Percentiles rank a stretch among this genome's conserved stretches.
Evolutionary conservation across 768 basidiomycete genomes (phyloP).

Genomic region (Sarcodon aspratus): DNA sequence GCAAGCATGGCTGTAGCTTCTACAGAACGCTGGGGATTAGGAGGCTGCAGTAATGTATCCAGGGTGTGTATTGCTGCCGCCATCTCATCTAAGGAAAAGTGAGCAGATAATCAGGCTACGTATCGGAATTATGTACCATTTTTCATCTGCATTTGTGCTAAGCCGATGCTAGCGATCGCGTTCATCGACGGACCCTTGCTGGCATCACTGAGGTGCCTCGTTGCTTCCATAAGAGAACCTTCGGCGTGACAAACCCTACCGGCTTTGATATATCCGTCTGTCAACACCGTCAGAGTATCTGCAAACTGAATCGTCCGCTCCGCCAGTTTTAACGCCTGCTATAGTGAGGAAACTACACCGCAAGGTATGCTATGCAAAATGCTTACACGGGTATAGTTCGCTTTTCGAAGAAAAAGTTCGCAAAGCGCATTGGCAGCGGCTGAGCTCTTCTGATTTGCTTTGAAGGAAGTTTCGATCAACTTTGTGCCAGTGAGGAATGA

Average conservation of each 20-base stretch:
- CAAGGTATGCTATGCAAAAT: not conserved
- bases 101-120: not conserved
- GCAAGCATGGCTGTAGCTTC: slow-evolving; percentile 89
- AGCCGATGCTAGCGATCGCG: slow-evolving; percentile 69
- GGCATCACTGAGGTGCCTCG: slow-evolving; percentile 57
- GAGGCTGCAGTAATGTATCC: slow-evolving; percentile 62
- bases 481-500: slow-evolving; percentile 58
- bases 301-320: slow-evolving; percentile 92
- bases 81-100: slow-evolving; percentile 49
- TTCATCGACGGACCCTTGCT: slow-evolving; percentile 63
- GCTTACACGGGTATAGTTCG: slow-evolving; percentile 47
- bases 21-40: slow-evolving; percentile 51
- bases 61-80: slow-evolving; percentile 80
- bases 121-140: slow-evolving; percentile 40
- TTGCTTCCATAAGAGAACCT: slow-evolving; percentile 51
- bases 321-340: slow-evolving; percentile 80
- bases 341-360: not conserved
- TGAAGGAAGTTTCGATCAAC: slow-evolving; percentile 70
- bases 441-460: slow-evolving; percentile 63
- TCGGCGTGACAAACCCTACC: slow-evolving; percentile 74
- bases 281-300: slow-evolving; percentile 74
- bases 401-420: slow-evolving; percentile 67
- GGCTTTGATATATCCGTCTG: slow-evolving; percentile 79
- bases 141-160: slow-evolving; percentile 80
- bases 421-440: slow-evolving; percentile 79